These are phyloP conservation scores for Cladorrhinum sp. DNA, from an alignment of 2,329 filamentous ascomycete genomes.

Conservation along the genomic window DNA sequence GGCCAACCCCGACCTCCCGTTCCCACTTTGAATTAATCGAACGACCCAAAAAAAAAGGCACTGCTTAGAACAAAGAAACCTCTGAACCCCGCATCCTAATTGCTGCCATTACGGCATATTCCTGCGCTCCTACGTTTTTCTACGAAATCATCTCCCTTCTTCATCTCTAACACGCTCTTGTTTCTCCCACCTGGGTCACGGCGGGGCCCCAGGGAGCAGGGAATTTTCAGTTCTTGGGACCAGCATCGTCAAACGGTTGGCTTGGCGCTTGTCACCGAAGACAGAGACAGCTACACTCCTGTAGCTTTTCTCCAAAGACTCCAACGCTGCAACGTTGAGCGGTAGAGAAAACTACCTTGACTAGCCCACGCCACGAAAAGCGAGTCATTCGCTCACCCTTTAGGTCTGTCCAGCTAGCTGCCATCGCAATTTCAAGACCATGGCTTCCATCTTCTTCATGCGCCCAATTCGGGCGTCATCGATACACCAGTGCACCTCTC, in stretches of 20 bases:
- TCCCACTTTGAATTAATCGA: neutral
- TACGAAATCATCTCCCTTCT: too few species aligned
- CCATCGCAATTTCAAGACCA: slow-evolving; percentile 26
- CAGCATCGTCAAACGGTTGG: neutral
- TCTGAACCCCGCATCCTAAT: slow-evolving; percentile 5
- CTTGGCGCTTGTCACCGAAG: slow-evolving; percentile 6
- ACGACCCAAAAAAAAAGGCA: neutral
- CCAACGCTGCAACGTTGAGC: neutral
- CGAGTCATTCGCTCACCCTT: neutral
- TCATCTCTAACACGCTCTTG: neutral
- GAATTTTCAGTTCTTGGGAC: neutral
- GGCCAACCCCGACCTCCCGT: neutral
- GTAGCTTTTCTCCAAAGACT: neutral
- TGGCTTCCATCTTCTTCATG: slow-evolving; percentile 44
- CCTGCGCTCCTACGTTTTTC: neutral
- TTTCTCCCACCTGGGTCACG: neutral
- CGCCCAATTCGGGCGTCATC: slow-evolving; percentile 40
- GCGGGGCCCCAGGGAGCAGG: neutral
- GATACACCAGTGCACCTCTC: slow-evolving; percentile 37
- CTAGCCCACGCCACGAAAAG: neutral
- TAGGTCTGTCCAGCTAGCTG: neutral
- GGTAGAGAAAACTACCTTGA: neutral
- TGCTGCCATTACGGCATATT: neutral
- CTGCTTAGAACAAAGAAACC: neutral
- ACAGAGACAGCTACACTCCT: too few species aligned